Evolutionary conservation across 2,329 filamentous ascomycete species (phyloP).

Genomic region (Phaeosphaeria sp.): DNA sequence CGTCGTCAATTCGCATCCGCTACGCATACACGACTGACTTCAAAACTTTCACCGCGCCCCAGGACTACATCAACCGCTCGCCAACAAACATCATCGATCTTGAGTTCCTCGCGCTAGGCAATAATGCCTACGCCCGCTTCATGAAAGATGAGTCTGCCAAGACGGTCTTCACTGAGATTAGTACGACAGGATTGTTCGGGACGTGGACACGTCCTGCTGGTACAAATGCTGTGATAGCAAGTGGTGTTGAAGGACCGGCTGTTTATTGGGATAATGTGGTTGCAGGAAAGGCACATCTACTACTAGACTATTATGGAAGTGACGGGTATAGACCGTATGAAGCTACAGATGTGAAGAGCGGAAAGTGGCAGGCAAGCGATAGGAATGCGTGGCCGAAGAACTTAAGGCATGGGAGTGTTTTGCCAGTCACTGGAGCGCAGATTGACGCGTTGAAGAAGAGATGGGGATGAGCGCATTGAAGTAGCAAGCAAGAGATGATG

Average conservation of each 20-base stretch:
- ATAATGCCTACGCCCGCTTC: constrained; percentile 58
- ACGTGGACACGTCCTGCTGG: constrained; percentile 60
- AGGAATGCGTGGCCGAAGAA: constrained; percentile 54
- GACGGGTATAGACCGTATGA: constrained; percentile 62
- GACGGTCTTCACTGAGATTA: constrained; percentile 60
- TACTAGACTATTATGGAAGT: constrained; percentile 50
- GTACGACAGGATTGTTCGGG: constrained; percentile 58
- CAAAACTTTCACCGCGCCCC: constrained; percentile 57
- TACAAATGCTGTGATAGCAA: constrained; percentile 48
- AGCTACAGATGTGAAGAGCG: constrained; percentile 52
- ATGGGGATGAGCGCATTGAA: constrained; percentile 26
- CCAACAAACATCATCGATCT: constrained; percentile 62
- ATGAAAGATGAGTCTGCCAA: constrained; percentile 63
- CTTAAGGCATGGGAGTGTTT: constrained; percentile 60
- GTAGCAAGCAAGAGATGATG: no score
- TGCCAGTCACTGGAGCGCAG: constrained; percentile 55
- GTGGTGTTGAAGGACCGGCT: constrained; percentile 40
- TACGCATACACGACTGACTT: constrained; percentile 65
- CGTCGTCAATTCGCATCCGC: constrained; percentile 55
- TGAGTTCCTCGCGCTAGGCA: constrained; percentile 60
- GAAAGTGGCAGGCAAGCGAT: constrained; percentile 56
- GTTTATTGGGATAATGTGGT: constrained; percentile 44
- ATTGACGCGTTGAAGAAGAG: constrained; percentile 50
- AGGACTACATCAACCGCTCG: constrained; percentile 58
- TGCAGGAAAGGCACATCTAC: constrained; percentile 50